Conservation (phyloP, 1,284 basidiomycete genomes). For the Earliella scabrosa region DNA sequence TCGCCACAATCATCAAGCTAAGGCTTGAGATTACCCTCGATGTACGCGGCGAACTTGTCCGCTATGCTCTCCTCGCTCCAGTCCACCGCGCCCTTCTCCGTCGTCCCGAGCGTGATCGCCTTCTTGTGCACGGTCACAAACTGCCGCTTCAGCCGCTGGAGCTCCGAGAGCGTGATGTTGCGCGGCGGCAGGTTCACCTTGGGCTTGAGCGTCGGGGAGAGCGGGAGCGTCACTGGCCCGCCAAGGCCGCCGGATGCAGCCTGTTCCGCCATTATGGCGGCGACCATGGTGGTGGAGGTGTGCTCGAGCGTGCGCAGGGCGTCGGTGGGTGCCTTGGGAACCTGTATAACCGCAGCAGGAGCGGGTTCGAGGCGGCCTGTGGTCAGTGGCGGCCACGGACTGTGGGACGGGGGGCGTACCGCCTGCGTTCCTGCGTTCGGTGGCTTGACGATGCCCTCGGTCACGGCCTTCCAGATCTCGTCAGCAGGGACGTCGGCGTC, state of each 20-base stretch:
- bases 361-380: no score
- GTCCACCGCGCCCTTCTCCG: slow-evolving; percentile 75
- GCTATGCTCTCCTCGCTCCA: slow-evolving; percentile 80
- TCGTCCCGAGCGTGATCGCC: slow-evolving; percentile 84
- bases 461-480: slow-evolving; percentile 84
- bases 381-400: background rate
- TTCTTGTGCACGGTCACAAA: slow-evolving; percentile 88
- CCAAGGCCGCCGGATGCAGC: slow-evolving; percentile 49
- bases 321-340: slow-evolving; percentile 78
- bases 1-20: slow-evolving; percentile 27
- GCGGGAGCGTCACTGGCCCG: slow-evolving; percentile 55
- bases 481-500: slow-evolving; percentile 73
- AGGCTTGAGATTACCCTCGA: slow-evolving; percentile 72
- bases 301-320: slow-evolving; percentile 81
- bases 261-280: slow-evolving; percentile 69
- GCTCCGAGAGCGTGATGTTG: slow-evolving; percentile 77
- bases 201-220: slow-evolving; percentile 45
- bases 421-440: slow-evolving; percentile 87
- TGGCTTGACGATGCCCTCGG: slow-evolving; percentile 79
- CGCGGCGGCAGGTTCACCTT: slow-evolving; percentile 67
- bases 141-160: slow-evolving; percentile 87
- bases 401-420: slow-evolving; percentile 49
- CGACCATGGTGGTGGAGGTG: slow-evolving; percentile 68
- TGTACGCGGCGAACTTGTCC: slow-evolving; percentile 75
- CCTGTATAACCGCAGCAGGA: slow-evolving; percentile 49